These are phyloP conservation scores for Spathaspora passalidarum DNA, from an alignment of 805 yeast species.

Conservation along the genomic window DNA sequence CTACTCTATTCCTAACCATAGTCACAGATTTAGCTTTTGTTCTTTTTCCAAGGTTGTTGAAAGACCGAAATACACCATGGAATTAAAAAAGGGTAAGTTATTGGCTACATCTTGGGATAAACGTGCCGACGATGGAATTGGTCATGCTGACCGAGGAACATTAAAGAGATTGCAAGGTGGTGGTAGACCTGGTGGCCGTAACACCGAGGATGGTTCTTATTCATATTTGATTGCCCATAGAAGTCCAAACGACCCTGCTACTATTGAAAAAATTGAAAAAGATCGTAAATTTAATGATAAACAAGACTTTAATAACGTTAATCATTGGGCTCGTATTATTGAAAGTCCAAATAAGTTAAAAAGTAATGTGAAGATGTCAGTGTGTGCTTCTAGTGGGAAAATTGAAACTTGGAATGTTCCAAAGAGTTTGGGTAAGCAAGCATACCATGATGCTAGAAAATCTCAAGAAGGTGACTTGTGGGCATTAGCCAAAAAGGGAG, in stretches of 20 bases:
- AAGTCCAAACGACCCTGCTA: conserved; percentile 40
- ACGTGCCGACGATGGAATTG: conserved; percentile 52
- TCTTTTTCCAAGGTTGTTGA: conserved; percentile 66
- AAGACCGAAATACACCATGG: conserved; percentile 78
- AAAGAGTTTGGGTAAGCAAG: conserved; percentile 67
- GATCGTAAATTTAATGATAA: conserved; percentile 22
- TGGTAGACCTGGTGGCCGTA: conserved; percentile 75
- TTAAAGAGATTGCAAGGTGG: conserved; percentile 52
- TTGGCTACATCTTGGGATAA: conserved; percentile 72
- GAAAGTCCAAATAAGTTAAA: conserved; percentile 71
- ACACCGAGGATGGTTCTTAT: conserved; percentile 67
- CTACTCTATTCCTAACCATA: conserved; percentile 55
- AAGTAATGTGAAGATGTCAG: conserved; percentile 75
- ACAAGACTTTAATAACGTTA: conserved; percentile 18
- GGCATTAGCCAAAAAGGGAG: conserved; percentile 49
- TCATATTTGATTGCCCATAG: conserved; percentile 74
- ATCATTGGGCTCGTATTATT: conserved; percentile 71
- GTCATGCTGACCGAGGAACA: conserved; percentile 30
- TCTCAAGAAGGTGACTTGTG: conserved; percentile 82
- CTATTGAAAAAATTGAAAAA: conserved; percentile 41
- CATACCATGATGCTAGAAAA: conserved; percentile 89
- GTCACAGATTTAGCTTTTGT: conserved; percentile 66
- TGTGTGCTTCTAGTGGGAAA: conserved; percentile 77
- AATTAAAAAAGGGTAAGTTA: conserved; percentile 77
- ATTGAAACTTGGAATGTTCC: conserved; percentile 88